Evolutionary conservation across 495 filamentous ascomycete genomes (phyloP), one percentile per base, ranked within the genome.

Genomic region (Tirmania nivea): DNA sequence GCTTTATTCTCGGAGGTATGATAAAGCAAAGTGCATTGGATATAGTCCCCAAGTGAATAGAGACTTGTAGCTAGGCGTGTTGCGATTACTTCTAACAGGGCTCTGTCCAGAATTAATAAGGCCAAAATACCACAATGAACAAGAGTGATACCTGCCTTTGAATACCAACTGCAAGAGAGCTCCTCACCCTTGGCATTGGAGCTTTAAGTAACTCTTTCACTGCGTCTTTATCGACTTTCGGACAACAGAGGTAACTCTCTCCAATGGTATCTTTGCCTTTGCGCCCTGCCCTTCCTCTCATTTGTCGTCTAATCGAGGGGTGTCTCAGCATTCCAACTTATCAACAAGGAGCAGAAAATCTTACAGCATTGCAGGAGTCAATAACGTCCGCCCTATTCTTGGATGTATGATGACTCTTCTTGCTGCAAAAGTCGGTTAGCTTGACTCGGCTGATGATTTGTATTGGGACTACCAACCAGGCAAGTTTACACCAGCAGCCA

Each of bases 401-500:
- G 78, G 83, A 25, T 85, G 80, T 34, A 90, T 75, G 37, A 90
- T 86, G 3, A 90, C 84, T 58, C 84, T 69, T 57, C 84, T 69
- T 10, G 84, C 84, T 7, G 39, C 3, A 14, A 45, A 14, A 45
- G 3, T 4, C 72, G 72, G 50, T 39, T 35, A 56, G 21, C 5
- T 48, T 51, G n/a, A 21, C n/a, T 8, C 2, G 9, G 25, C 25
- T 31, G 25, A 31, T 31, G 25, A 31, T 6, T 45, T 45, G 39
- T 14, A 51, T 10, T 16, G 14, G 9, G n/a, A 42, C 21, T 19
- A 35, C 52, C 16, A 31, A 21, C 50, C 34, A 2, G 75, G 76
- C 45, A 84, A 70, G 66, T 90, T 90, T 47, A 90, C 83, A 11
- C 84, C 84, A 39, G 84, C 84, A n/a, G 84, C 83, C 54, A 90